A percentile compares a stretch with the other conserved stretches of the same genome.
Conservation (phyloP, 2,329 filamentous ascomycete species). For the Rutstroemia sp. region DNA sequence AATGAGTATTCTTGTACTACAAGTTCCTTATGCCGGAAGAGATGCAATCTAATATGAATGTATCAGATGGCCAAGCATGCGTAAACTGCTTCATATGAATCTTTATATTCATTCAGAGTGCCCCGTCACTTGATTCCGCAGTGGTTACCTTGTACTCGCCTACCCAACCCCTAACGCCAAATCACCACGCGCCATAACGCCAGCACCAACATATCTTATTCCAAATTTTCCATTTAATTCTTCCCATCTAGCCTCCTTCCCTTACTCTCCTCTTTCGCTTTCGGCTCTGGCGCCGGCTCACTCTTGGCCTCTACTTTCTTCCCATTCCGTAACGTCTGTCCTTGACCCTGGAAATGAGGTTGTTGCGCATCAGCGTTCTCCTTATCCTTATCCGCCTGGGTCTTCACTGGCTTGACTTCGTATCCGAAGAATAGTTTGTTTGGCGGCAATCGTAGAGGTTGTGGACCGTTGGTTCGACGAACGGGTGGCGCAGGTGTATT, state of each 20-base stretch:
- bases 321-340: conserved; percentile 66
- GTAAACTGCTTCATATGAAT: no score
- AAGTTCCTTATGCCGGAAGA: no score
- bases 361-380: conserved; percentile 57
- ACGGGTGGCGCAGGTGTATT: conserved; percentile 25
- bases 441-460: conserved; percentile 73
- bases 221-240: neutral
- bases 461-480: conserved; percentile 65
- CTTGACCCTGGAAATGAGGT: conserved; percentile 76
- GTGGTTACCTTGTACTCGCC: neutral
- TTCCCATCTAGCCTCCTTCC: conserved; percentile 21
- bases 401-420: conserved; percentile 81
- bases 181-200: neutral
- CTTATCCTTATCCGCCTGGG: conserved; percentile 62
- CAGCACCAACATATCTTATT: neutral
- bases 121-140: no score
- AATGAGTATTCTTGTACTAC: no score
- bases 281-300: conserved; percentile 15
- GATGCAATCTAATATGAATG: no score
- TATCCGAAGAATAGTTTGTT: conserved; percentile 98
- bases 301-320: conserved; percentile 46
- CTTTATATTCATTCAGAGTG: no score
- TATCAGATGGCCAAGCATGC: no score
- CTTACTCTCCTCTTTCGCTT: conserved; percentile 5
- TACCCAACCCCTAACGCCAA: neutral